A percentile compares a stretch with the other conserved stretches of the same genome.
phyloP scores from a whole-genome alignment of 331 rosid genomes.

The Pyrus hybrid region DNA sequence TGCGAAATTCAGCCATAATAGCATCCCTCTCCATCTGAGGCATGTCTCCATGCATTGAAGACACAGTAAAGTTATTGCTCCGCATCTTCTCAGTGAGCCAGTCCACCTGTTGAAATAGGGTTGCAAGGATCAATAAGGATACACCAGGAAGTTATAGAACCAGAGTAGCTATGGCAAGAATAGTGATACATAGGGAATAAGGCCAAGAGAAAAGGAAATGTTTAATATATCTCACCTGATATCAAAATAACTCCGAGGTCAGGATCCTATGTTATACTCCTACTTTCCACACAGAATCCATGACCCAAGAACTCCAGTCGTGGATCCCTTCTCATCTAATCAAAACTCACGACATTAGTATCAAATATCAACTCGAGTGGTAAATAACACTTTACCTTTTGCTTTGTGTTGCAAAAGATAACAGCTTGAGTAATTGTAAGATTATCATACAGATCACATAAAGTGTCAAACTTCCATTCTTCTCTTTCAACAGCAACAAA shows the following conservation, averaged over 20 bases:
- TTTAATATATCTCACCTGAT: no score
- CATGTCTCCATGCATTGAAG: constrained; percentile 98
- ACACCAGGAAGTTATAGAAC: not conserved
- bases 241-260: no score
- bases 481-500: constrained; percentile 96
- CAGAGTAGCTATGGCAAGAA: no score
- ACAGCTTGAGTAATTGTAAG: constrained; percentile 97
- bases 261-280: not conserved
- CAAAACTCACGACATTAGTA: not conserved
- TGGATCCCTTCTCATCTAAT: not conserved
- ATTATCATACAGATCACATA: constrained; percentile 96
- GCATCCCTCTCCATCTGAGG: constrained; percentile 97
- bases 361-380: not conserved
- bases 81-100: constrained; percentile 99
- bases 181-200: no score
- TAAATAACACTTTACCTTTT: constrained; percentile 49
- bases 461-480: constrained; percentile 96
- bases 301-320: not conserved
- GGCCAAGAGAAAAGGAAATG: not conserved
- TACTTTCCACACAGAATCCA: not conserved
- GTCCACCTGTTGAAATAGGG: constrained; percentile 50
- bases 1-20: constrained; percentile 84
- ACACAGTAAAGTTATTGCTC: constrained; percentile 78
- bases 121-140: not conserved
- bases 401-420: constrained; percentile 90